A percentile compares a stretch with the other conserved stretches of the same genome.
Conservation (phyloP, 768 basidiomycete genomes). For the Scleroderma bovista region DNA sequence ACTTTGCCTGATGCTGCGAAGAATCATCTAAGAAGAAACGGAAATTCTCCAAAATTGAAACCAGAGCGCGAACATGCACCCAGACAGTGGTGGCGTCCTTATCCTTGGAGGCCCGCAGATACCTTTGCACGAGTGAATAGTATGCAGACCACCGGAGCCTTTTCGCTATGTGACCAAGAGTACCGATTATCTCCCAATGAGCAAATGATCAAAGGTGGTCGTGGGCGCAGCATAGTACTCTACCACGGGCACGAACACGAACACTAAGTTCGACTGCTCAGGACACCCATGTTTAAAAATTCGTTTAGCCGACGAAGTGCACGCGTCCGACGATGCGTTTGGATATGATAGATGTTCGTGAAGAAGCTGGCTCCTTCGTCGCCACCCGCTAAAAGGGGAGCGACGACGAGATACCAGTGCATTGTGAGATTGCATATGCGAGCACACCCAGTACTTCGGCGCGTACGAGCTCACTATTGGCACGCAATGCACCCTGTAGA, state of each 20-base stretch:
- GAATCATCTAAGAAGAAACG: constrained; percentile 78
- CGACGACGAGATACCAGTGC: constrained; percentile 50
- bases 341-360: too few relatives aligned
- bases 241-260: too few relatives aligned
- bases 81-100: constrained; percentile 74
- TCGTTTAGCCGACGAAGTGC: too few relatives aligned
- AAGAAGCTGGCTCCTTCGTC: too few relatives aligned
- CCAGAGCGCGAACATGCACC: constrained; percentile 78
- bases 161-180: constrained; percentile 73
- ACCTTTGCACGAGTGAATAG: constrained; percentile 72
- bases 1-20: constrained; percentile 28
- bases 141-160: constrained; percentile 83
- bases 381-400: constrained; percentile 71
- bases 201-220: constrained; percentile 86
- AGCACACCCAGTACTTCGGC: constrained; percentile 80
- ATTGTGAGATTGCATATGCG: constrained; percentile 65
- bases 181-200: constrained; percentile 82
- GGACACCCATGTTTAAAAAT: too few relatives aligned
- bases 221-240: too few relatives aligned
- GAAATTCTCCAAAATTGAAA: constrained; percentile 84
- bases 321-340: too few relatives aligned
- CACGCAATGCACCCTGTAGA: too few relatives aligned
- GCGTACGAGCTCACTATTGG: too few relatives aligned
- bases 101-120: constrained; percentile 59
- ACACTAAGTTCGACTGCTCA: too few relatives aligned